Evolutionary conservation across 2,329 filamentous ascomycete species (phyloP).

Genomic region (Fonsecaea erecta): DNA sequence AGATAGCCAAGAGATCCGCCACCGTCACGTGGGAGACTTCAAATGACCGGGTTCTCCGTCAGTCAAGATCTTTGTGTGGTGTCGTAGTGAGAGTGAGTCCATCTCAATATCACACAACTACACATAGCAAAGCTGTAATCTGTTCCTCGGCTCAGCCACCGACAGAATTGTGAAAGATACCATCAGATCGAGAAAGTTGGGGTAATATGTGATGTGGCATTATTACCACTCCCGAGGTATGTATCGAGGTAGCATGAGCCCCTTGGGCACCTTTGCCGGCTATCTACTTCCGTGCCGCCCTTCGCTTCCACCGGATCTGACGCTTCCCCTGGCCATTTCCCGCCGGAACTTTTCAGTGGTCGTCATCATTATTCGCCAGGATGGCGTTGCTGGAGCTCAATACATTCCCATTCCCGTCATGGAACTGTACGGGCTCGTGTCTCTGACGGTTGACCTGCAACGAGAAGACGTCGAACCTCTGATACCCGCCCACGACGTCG

Average conservation of each 20-base stretch:
- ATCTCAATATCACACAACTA: background rate
- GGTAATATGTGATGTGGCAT: too few relatives aligned
- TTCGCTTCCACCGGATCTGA: constrained; percentile 16
- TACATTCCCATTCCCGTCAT: background rate
- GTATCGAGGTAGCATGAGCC: background rate
- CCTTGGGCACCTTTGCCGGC: background rate
- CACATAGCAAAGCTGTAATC: background rate
- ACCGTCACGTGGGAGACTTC: background rate
- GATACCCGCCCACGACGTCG: constrained; percentile 62
- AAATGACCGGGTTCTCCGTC: background rate
- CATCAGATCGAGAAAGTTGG: background rate
- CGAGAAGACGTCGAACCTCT: constrained; percentile 60
- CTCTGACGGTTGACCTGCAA: constrained; percentile 54
- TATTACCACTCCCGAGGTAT: background rate
- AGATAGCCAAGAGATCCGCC: background rate
- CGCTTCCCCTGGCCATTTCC: background rate
- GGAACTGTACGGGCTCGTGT: constrained; percentile 41
- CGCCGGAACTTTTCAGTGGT: constrained; percentile 9
- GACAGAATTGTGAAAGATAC: background rate
- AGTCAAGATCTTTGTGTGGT: too few relatives aligned
- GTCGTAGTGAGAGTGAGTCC: too few relatives aligned
- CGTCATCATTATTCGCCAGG: background rate
- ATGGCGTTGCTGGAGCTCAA: background rate
- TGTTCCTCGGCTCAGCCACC: background rate
- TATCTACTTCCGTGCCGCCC: background rate